Evolutionary conservation across 2,329 filamentous ascomycete genomes (phyloP), one percentile per base, ranked within the genome.

Genomic region (Apiospora kogelbergensis): DNA sequence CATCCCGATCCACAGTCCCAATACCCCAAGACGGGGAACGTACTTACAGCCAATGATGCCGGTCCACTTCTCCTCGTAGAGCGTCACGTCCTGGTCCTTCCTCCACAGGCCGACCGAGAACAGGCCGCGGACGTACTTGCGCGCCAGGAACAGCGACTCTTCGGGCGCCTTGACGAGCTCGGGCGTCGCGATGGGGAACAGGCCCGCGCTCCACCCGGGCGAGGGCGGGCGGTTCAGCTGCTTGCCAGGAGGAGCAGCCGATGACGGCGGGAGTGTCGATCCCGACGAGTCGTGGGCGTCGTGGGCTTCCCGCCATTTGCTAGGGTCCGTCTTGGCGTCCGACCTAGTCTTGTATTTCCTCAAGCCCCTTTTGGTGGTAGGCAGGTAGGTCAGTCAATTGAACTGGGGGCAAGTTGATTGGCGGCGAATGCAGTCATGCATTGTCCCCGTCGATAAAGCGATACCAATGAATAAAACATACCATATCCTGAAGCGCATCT

Each of bases 381-480:
- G 77, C 15, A 81, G 80, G 11, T 82, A 76, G 71, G 84, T 84
- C 6, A 83, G 80, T 46, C 83, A 81, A n/a, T n/a, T n/a, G n/a
- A n/a, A n/a, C n/a, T n/a, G n/a, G n/a, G n/a, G n/a, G 22, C 10
- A 30, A 20, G 5, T 7, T 44, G 2, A 20, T 26, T 20, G 33
- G 24, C n/a, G 26, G 42, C 11, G 10, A 3, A 7, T 30, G 20
- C 26, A 17, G 24, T 41, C 11, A 13, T 3, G n/a, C n/a, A 33
- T 33, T 33, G 3, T 33, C 5, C 22, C 11, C 10, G 13, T 24
- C 10, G 6, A 17, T 5, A n/a, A n/a, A 64, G 17, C 11, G 11
- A 13, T 2, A n/a, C 17, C n/a, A n/a, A n/a, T n/a, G n/a, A n/a
- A 6, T 2, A 30, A 7, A 33, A 66, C 40, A 11, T 26, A 65